A percentile compares a stretch with the other conserved stretches of the same genome.
Conservation (phyloP, 306 rosid genomes). For the Astragalus membranaceus region DNA sequence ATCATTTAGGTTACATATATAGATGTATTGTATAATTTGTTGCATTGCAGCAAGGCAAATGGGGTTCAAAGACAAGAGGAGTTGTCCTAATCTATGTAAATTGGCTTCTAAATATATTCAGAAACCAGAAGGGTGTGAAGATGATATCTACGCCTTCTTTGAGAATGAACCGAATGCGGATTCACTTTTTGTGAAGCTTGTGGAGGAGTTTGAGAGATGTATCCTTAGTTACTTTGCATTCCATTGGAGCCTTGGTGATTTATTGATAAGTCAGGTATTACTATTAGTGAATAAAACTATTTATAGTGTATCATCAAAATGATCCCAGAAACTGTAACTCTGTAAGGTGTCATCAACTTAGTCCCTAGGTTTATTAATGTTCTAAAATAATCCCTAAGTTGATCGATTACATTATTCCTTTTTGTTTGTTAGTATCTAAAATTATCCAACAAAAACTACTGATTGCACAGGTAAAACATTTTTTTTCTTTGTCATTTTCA, state of each 20-base stretch:
- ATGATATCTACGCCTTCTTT: conserved; percentile 67
- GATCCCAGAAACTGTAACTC: too few relatives aligned
- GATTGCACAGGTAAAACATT: neutral
- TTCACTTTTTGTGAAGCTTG: conserved; percentile 91
- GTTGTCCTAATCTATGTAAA: conserved; percentile 90
- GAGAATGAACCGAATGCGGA: conserved; percentile 65
- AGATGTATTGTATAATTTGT: neutral
- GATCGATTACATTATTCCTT: too few relatives aligned
- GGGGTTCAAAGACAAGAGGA: conserved; percentile 72
- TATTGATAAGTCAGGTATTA: conserved; percentile 76
- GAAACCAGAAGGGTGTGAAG: too few relatives aligned
- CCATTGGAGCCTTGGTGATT: conserved; percentile 82
- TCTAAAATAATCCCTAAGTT: too few relatives aligned
- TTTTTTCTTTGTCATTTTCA: neutral
- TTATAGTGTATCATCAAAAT: too few relatives aligned
- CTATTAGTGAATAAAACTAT: too few relatives aligned
- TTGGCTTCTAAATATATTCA: too few relatives aligned
- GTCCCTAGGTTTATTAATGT: too few relatives aligned
- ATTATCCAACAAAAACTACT: too few relatives aligned
- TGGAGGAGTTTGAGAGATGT: conserved; percentile 97
- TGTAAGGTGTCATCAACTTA: too few relatives aligned
- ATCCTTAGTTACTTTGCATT: conserved; percentile 92
- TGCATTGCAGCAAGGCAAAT: conserved; percentile 82
- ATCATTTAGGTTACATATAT: too few relatives aligned
- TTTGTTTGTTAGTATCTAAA: too few relatives aligned